phyloP scores from a whole-genome alignment of 106 monocot genomes.

The Apostasia ramifera region DNA sequence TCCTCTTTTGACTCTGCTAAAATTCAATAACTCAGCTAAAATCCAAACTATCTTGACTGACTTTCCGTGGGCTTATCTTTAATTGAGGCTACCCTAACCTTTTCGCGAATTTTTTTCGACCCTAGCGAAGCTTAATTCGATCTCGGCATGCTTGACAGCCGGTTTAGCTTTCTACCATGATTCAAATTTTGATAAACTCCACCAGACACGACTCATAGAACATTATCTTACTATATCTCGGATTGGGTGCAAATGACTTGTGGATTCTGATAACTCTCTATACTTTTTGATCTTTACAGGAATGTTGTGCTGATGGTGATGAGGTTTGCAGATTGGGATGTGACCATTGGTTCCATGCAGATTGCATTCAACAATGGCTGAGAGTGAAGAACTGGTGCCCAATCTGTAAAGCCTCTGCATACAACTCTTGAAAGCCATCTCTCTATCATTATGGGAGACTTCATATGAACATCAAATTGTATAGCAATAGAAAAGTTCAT shows the following conservation, averaged over 20 bases:
- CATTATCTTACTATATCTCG: not conserved
- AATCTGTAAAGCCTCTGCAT: slow-evolving; percentile 50
- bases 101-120: too few species aligned
- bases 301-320: slow-evolving; percentile 51
- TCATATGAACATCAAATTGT: not conserved
- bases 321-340: slow-evolving; percentile 47
- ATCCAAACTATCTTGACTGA: too few species aligned
- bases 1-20: too few species aligned
- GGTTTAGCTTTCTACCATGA: too few species aligned
- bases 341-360: slow-evolving; percentile 51
- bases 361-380: slow-evolving; percentile 66
- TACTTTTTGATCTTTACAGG: slow-evolving; percentile 29
- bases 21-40: too few species aligned
- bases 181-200: too few species aligned
- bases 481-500: too few species aligned
- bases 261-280: not conserved
- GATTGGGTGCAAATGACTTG: not conserved
- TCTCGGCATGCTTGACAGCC: too few species aligned
- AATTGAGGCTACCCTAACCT: too few species aligned
- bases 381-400: slow-evolving; percentile 80
- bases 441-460: not conserved
- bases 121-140: too few species aligned
- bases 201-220: too few species aligned
- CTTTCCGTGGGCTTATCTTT: too few species aligned
- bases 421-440: not conserved